phyloP scores from a whole-genome alignment of 768 basidiomycete genomes.

The Suillus clintonianus region DNA sequence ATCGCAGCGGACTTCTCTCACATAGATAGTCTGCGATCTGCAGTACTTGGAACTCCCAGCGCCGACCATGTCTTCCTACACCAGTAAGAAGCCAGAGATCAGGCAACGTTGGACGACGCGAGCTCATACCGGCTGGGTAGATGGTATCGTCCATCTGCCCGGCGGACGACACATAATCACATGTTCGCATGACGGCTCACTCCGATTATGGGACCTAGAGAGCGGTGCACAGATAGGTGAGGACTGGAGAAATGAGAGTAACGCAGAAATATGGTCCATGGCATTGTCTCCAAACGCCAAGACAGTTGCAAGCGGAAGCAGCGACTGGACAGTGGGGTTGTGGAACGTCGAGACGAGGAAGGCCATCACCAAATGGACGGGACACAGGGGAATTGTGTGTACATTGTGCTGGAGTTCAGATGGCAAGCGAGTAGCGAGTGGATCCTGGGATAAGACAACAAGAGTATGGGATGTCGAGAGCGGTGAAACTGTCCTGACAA shows the following conservation, averaged over 20 bases:
- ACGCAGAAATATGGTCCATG: neutral
- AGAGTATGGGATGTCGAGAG: neutral
- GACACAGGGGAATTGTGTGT: neutral
- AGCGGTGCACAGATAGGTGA: neutral
- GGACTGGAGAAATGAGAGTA: neutral
- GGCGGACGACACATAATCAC: no score
- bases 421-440: neutral
- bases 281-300: neutral
- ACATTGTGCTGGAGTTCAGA: neutral
- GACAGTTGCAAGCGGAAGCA: neutral
- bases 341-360: neutral
- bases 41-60: neutral
- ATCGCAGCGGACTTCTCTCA: neutral
- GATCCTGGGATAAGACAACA: neutral
- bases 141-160: neutral
- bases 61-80: neutral
- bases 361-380: neutral
- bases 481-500: neutral
- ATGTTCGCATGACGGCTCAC: no score
- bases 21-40: neutral
- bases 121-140: neutral
- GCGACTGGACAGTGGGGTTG: neutral
- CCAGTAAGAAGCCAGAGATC: accelerated
- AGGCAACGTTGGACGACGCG: neutral
- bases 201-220: no score